Evolutionary conservation across 1,284 basidiomycete species (phyloP).

Genomic region (Sphagnurus paluster): DNA sequence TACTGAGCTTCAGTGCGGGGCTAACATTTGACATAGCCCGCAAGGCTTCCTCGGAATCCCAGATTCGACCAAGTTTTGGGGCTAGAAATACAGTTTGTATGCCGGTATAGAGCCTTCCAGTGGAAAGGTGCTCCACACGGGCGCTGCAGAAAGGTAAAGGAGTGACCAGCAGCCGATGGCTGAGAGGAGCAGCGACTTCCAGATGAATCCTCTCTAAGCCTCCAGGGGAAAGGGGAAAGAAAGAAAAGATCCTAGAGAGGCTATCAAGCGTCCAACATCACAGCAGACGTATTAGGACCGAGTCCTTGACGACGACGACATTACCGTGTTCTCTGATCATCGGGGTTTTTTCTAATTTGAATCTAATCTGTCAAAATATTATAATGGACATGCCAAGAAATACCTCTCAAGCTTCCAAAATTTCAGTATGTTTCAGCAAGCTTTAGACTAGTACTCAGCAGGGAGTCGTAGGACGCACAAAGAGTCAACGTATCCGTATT

Average conservation of each 20-base stretch:
- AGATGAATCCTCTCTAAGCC: constrained; percentile 3
- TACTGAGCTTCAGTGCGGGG: constrained; percentile 28
- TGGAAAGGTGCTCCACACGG: background rate
- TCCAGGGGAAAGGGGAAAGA: constrained; percentile 2
- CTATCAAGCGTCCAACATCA: background rate
- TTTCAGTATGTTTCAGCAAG: no score
- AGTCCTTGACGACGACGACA: constrained; percentile 13
- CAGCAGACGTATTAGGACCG: background rate
- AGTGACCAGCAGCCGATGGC: constrained; percentile 12
- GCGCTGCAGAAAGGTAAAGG: background rate
- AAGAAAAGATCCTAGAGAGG: background rate
- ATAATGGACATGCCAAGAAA: no score
- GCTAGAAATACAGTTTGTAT: background rate
- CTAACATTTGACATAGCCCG: constrained; percentile 14
- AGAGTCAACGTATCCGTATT: background rate
- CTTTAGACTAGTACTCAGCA: no score
- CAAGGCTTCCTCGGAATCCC: constrained; percentile 5
- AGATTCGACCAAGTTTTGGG: constrained; percentile 1
- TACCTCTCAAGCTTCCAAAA: no score
- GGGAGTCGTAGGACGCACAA: no score
- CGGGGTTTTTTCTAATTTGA: background rate
- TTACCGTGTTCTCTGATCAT: background rate
- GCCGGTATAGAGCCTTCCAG: background rate
- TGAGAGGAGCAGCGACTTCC: constrained; percentile 4
- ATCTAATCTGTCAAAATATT: no score